Evolutionary conservation across 306 rosid genomes (phyloP).

Genomic region (Quercus gilva): DNA sequence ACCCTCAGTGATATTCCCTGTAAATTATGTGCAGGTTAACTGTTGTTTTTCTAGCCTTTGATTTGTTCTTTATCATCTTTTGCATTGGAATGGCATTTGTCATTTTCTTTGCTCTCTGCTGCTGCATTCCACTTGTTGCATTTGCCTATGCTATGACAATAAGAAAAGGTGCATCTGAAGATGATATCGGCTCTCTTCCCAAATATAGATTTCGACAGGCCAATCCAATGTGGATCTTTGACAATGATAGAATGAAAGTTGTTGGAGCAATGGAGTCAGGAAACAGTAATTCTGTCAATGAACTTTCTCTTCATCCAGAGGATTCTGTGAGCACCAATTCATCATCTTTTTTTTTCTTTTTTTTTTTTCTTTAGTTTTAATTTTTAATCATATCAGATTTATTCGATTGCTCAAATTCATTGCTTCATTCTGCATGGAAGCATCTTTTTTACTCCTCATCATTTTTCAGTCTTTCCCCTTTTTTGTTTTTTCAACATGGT

Average conservation of each 20-base stretch:
- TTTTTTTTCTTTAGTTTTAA: neutral
- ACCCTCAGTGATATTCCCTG: slow-evolving; percentile 9
- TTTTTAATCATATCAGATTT: neutral
- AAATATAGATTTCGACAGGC: slow-evolving; percentile 63
- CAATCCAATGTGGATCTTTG: slow-evolving; percentile 34
- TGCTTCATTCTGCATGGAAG: neutral
- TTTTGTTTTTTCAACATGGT: neutral
- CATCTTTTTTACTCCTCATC: neutral
- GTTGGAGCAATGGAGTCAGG: slow-evolving; percentile 30
- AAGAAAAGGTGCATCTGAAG: slow-evolving; percentile 84
- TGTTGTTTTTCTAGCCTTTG: slow-evolving; percentile 81
- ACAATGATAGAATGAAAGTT: slow-evolving; percentile 36
- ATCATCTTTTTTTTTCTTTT: slow-evolving; percentile 13
- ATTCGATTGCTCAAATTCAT: neutral
- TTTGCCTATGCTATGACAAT: slow-evolving; percentile 67
- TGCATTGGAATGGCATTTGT: slow-evolving; percentile 75
- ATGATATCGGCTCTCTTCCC: slow-evolving; percentile 70
- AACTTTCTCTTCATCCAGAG: slow-evolving; percentile 63
- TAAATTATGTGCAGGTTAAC: slow-evolving; percentile 66
- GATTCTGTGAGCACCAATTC: slow-evolving; percentile 67
- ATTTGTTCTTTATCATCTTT: slow-evolving; percentile 72
- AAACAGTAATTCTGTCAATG: slow-evolving; percentile 35
- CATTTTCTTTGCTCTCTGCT: slow-evolving; percentile 68
- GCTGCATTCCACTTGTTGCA: slow-evolving; percentile 65
- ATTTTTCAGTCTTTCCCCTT: neutral